phyloP scores from a whole-genome alignment of 768 basidiomycete species.

The Calocera viscosa region DNA sequence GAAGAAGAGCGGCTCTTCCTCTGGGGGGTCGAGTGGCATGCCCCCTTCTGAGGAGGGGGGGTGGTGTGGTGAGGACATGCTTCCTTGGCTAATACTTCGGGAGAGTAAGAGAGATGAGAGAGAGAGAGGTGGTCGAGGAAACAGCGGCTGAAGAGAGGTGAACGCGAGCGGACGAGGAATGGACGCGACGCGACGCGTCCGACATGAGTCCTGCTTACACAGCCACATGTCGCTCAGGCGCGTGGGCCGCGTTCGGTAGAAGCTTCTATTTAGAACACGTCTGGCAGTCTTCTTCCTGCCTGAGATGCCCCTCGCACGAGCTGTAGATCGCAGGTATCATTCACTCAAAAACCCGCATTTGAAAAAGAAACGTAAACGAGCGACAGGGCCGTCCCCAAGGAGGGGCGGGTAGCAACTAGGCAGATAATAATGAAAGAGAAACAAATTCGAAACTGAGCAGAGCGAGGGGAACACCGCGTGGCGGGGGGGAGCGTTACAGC shows the following conservation, averaged over 20 bases:
- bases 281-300: not conserved
- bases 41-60: not conserved
- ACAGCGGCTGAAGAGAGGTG: not conserved
- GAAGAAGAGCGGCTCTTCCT: conserved; percentile 4
- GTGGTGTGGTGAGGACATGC: conserved; percentile 2
- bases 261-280: conserved; percentile 1
- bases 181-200: conserved; percentile 7
- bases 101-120: too few species aligned
- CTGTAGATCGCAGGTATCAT: too few species aligned
- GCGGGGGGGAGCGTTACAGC: too few species aligned
- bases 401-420: not conserved
- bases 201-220: not conserved
- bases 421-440: not conserved
- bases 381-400: not conserved
- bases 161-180: not conserved
- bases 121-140: too few species aligned
- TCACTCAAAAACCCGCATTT: not conserved
- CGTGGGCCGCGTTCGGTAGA: not conserved
- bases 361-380: not conserved
- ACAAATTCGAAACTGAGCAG: not conserved
- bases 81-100: too few species aligned
- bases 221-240: not conserved
- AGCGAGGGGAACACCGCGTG: too few species aligned
- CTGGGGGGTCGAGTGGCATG: not conserved
- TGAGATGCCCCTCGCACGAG: not conserved